These are phyloP conservation scores for Tetrahymena elliotti DNA, from an alignment of 73 alveolate species.

Conservation along the genomic window DNA sequence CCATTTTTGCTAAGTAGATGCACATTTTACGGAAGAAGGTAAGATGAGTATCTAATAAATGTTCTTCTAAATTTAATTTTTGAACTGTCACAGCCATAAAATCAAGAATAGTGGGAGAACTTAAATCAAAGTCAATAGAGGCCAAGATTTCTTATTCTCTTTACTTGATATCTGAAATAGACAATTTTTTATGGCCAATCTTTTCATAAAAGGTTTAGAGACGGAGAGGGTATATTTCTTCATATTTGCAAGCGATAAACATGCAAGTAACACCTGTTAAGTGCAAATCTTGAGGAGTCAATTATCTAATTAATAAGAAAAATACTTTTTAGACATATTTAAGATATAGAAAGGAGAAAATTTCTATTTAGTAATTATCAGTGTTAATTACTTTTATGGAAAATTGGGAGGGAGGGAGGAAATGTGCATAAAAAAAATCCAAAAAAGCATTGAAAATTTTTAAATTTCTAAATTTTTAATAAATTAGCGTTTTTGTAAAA, in stretches of 20 bases:
- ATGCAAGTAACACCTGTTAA: conserved; percentile 58
- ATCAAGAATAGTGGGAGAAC: conserved; percentile 24
- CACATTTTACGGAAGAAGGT: conserved; percentile 11
- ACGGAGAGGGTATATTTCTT: conserved; percentile 65
- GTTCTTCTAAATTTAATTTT: neutral
- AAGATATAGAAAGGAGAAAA: neutral
- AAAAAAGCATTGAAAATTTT: neutral
- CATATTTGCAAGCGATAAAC: conserved; percentile 71
- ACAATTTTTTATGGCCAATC: conserved; percentile 27
- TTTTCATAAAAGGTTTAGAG: conserved; percentile 24
- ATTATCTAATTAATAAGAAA: neutral
- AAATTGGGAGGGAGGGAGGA: neutral
- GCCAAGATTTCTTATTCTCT: conserved; percentile 3
- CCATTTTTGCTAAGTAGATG: conserved; percentile 33
- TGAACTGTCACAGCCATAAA: conserved; percentile 5
- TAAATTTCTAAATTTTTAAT: neutral
- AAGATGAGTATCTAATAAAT: neutral
- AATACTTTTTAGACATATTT: neutral
- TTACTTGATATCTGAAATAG: conserved; percentile 25
- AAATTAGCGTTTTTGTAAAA: neutral
- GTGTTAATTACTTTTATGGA: neutral
- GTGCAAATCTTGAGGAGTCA: conserved; percentile 50
- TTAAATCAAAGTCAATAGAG: conserved; percentile 2
- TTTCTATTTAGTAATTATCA: neutral
- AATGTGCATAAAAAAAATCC: neutral